phyloP scores from a whole-genome alignment of 1,139 yeast species.

The Kodamaea suecica region DNA sequence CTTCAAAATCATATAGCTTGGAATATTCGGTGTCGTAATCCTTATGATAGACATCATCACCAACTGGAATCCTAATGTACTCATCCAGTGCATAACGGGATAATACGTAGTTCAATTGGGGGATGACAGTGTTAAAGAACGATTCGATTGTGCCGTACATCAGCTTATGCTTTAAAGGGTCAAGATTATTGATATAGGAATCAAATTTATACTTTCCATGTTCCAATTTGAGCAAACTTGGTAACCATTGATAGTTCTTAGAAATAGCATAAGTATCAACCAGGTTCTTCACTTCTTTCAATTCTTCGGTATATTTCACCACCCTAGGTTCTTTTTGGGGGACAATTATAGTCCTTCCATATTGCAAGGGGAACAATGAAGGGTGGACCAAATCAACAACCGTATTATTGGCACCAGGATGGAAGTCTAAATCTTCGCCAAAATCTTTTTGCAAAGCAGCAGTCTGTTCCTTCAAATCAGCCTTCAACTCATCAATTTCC shows the following conservation, averaged over 20 bases:
- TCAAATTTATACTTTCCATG: constrained; percentile 18
- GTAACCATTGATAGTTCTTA: constrained; percentile 32
- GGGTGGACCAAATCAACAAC: constrained; percentile 46
- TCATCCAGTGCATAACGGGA: constrained; percentile 22
- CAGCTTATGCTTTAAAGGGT: constrained; percentile 24
- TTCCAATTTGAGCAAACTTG: constrained; percentile 18
- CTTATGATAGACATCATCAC: constrained; percentile 17
- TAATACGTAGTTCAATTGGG: constrained; percentile 30
- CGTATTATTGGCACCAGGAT: constrained; percentile 33
- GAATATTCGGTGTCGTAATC: constrained; percentile 15
- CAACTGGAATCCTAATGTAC: constrained; percentile 17
- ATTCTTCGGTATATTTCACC: constrained; percentile 13
- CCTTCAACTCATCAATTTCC: constrained; percentile 8
- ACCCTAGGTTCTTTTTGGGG: constrained; percentile 8
- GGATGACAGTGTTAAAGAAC: constrained; percentile 27
- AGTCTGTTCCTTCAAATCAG: constrained; percentile 12
- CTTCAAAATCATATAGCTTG: constrained; percentile 4
- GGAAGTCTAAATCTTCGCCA: constrained; percentile 28
- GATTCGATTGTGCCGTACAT: constrained; percentile 29
- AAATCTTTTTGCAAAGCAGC: constrained; percentile 15
- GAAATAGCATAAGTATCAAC: constrained; percentile 23
- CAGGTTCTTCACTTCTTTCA: constrained; percentile 15
- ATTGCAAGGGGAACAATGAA: constrained; percentile 38
- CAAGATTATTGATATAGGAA: constrained; percentile 42
- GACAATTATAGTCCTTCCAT: constrained; percentile 29